Conservation (phyloP, 257 asterid genomes). For the Gentiana macrophylla region DNA sequence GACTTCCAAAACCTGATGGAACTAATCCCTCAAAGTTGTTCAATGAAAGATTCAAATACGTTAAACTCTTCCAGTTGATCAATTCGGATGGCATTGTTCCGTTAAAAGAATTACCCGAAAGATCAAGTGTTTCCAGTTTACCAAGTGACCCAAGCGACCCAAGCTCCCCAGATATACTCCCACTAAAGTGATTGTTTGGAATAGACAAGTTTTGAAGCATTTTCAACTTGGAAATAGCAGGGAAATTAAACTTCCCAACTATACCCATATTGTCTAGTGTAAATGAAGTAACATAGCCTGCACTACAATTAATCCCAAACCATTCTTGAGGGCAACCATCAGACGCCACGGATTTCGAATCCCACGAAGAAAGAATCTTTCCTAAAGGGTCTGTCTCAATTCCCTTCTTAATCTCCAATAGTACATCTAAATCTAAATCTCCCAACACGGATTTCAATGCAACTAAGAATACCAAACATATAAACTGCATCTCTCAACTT, state of each 20-base stretch:
- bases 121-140: slow-evolving; percentile 42
- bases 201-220: slow-evolving; percentile 57
- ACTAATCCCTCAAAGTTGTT: slow-evolving; percentile 39
- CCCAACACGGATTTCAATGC: slow-evolving; percentile 31
- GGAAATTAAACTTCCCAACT: slow-evolving; percentile 44
- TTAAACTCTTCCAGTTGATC: slow-evolving; percentile 29
- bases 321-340: slow-evolving; percentile 69
- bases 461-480: slow-evolving; percentile 33
- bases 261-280: slow-evolving; percentile 40
- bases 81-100: slow-evolving; percentile 46
- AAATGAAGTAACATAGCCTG: slow-evolving; percentile 59
- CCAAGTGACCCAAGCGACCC: slow-evolving; percentile 18
- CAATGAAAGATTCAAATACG: slow-evolving; percentile 32
- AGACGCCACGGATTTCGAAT: slow-evolving; percentile 52
- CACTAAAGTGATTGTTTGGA: slow-evolving; percentile 46
- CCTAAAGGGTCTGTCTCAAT: slow-evolving; percentile 42
- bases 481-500: slow-evolving; percentile 31
- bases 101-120: slow-evolving; percentile 43
- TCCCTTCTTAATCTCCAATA: slow-evolving; percentile 57
- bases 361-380: slow-evolving; percentile 65
- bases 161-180: slow-evolving; percentile 41
- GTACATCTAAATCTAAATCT: slow-evolving; percentile 44
- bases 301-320: slow-evolving; percentile 51
- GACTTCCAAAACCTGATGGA: slow-evolving; percentile 37
- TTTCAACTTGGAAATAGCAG: slow-evolving; percentile 40